Evolutionary conservation across 2,329 filamentous ascomycete species (phyloP).

Genomic region (Colletotrichum sojae): DNA sequence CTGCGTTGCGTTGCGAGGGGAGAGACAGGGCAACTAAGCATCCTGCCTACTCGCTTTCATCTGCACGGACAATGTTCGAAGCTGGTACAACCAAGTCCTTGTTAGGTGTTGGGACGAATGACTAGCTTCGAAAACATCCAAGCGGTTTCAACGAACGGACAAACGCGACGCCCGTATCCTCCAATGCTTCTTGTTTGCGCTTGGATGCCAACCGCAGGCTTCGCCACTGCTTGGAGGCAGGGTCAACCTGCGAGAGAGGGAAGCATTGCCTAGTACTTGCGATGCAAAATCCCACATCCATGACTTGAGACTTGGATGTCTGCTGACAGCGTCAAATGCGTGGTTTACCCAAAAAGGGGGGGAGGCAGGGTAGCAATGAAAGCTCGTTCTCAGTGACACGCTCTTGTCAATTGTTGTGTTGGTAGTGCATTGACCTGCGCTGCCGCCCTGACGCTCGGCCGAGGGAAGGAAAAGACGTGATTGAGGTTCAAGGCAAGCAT

Average conservation of each 20-base stretch:
- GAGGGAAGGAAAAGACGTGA: neutral
- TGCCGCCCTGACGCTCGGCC: slow-evolving; percentile 13
- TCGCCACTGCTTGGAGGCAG: slow-evolving; percentile 16
- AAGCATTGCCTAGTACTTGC: neutral
- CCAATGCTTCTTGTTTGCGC: slow-evolving; percentile 1
- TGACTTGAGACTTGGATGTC: slow-evolving; percentile 12
- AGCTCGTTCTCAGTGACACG: slow-evolving; percentile 13
- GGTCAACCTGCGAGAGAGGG: slow-evolving; percentile 3
- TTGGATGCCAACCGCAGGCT: slow-evolving; percentile 2
- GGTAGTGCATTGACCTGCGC: too few relatives aligned
- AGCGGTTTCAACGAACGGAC: neutral
- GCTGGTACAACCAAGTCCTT: neutral
- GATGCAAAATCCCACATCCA: neutral
- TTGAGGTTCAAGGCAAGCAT: slow-evolving; percentile 24
- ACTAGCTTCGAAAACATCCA: slow-evolving; percentile 22
- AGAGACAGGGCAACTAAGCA: too few relatives aligned
- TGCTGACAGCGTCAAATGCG: neutral
- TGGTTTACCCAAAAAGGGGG: neutral
- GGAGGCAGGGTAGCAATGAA: neutral
- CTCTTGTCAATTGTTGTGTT: neutral
- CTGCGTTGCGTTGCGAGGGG: neutral
- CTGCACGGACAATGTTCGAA: slow-evolving; percentile 27
- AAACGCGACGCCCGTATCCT: neutral
- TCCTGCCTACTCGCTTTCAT: neutral
- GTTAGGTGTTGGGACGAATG: slow-evolving; percentile 22